Percentiles rank a stretch among this genome's conserved stretches.
Evolutionary conservation across 164 flowering plant species (phyloP).

Genomic region (Houttuynia cordata): DNA sequence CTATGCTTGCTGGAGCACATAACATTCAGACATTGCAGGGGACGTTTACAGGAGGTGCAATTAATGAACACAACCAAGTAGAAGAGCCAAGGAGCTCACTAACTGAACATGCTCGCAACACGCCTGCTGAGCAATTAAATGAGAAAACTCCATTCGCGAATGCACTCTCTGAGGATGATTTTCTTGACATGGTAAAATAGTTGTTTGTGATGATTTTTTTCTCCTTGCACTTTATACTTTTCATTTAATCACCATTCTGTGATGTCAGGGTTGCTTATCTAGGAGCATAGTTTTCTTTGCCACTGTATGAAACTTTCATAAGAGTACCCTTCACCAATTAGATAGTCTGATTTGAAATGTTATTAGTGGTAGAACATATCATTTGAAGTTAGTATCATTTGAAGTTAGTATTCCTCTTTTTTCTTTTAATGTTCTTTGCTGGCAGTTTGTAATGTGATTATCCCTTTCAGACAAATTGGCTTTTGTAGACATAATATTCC

Average conservation of each 20-base stretch:
- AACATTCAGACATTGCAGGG: conserved; percentile 23
- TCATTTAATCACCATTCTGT: too few relatives aligned
- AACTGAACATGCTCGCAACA: neutral
- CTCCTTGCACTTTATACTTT: neutral
- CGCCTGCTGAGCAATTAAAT: conserved; percentile 9
- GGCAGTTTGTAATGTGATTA: too few relatives aligned
- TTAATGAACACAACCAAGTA: conserved; percentile 13
- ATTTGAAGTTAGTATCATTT: too few relatives aligned
- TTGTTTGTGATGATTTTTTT: neutral
- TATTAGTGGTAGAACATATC: too few relatives aligned
- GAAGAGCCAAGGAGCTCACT: conserved; percentile 14
- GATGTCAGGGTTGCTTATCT: neutral
- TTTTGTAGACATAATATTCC: too few relatives aligned
- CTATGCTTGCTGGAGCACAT: conserved; percentile 25
- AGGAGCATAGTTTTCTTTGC: neutral
- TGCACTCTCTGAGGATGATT: conserved; percentile 64
- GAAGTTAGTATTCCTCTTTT: too few relatives aligned
- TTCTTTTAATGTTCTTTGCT: too few relatives aligned
- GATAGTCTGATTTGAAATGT: too few relatives aligned
- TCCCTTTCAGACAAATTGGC: too few relatives aligned
- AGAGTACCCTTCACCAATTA: too few relatives aligned
- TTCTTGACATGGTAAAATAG: conserved; percentile 70
- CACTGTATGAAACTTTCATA: too few relatives aligned
- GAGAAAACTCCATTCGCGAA: conserved; percentile 34
- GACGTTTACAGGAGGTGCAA: conserved; percentile 15